Conservation (phyloP, 2,329 filamentous ascomycete species). For the Macrophomina tecta region DNA sequence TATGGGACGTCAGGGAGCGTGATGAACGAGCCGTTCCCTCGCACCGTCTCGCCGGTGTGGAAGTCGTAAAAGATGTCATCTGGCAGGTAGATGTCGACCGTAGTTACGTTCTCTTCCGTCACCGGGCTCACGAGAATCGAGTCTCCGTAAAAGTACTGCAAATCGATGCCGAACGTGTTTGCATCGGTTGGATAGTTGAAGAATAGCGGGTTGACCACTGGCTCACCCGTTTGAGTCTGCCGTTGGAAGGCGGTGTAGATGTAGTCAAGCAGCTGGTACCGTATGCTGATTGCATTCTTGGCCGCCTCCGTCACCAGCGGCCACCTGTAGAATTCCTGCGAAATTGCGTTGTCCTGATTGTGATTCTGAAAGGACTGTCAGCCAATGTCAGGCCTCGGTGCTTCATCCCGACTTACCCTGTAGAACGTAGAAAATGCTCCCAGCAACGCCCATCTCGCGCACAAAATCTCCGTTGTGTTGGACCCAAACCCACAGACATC, state of each 20-base stretch:
- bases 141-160: slow-evolving; percentile 67
- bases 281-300: slow-evolving; percentile 70
- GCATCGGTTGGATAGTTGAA: slow-evolving; percentile 69
- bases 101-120: slow-evolving; percentile 57
- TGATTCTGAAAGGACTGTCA: slow-evolving; percentile 57
- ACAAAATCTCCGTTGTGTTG: slow-evolving; percentile 71
- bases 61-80: slow-evolving; percentile 66
- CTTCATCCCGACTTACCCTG: slow-evolving; percentile 47
- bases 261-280: slow-evolving; percentile 82
- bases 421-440: slow-evolving; percentile 79
- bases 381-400: not conserved
- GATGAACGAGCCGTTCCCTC: slow-evolving; percentile 53
- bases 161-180: slow-evolving; percentile 58
- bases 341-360: slow-evolving; percentile 59
- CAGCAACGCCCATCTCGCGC: slow-evolving; percentile 75
- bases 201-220: slow-evolving; percentile 72
- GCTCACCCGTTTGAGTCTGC: slow-evolving; percentile 66
- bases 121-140: slow-evolving; percentile 64
- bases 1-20: slow-evolving; percentile 54
- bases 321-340: slow-evolving; percentile 78
- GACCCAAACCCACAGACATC: slow-evolving; percentile 80
- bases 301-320: slow-evolving; percentile 67
- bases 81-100: slow-evolving; percentile 62
- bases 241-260: slow-evolving; percentile 74
- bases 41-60: slow-evolving; percentile 57